Percentiles rank a stretch among this genome's conserved stretches.
These are phyloP conservation scores for Echinosophora koreensis DNA, from an alignment of 306 rosid genomes.

Conservation along the genomic window DNA sequence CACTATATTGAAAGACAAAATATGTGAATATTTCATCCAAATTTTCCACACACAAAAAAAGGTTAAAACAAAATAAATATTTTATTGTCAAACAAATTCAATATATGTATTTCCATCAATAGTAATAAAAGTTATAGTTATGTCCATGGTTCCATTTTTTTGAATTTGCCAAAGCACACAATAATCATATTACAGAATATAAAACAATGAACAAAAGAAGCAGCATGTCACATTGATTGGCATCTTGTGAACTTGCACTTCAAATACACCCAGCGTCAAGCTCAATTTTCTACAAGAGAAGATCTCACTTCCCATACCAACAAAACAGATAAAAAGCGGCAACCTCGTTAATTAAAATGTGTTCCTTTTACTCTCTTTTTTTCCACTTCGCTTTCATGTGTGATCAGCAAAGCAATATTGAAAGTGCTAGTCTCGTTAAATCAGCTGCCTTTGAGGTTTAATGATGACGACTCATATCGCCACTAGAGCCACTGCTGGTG, in stretches of 20 bases:
- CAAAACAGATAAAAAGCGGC: constrained; percentile 17
- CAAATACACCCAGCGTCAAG: constrained; percentile 21
- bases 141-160: constrained; percentile 3
- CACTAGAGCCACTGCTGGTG: constrained; percentile 62
- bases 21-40: not conserved
- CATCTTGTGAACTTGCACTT: not conserved
- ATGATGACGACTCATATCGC: constrained; percentile 38
- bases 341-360: not conserved
- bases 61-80: not conserved
- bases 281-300: constrained; percentile 8
- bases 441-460: not conserved
- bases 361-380: not conserved
- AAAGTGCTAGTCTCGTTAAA: not conserved
- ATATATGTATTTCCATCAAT: not conserved
- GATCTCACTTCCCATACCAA: constrained; percentile 24
- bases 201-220: constrained; percentile 12
- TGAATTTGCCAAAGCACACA: not conserved
- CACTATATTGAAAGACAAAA: not conserved
- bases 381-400: not conserved
- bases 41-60: no score
- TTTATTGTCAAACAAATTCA: not conserved
- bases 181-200: constrained; percentile 1
- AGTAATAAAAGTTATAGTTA: constrained; percentile 7
- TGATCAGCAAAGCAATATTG: not conserved
- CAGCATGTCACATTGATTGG: not conserved